phyloP scores from a whole-genome alignment of 2,329 filamentous ascomycete species.

The Aspergillus quadricinctus region DNA sequence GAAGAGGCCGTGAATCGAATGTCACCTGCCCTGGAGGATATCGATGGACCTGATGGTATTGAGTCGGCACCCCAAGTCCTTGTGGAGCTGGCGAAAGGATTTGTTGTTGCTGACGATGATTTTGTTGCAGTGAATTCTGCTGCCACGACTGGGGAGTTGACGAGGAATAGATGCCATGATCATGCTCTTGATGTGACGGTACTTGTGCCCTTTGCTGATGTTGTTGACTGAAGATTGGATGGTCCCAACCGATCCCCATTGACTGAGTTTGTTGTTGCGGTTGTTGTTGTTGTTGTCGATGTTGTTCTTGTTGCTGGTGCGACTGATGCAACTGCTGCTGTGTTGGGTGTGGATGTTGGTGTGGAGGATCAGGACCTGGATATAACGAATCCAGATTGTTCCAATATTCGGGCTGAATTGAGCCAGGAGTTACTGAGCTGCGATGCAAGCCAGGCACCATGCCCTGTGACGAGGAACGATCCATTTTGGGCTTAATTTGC shows the following conservation, averaged over 20 bases:
- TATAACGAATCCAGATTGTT: conserved; percentile 32
- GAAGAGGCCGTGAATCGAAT: conserved; percentile 26
- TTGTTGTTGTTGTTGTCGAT: conserved; percentile 17
- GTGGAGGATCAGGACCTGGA: conserved; percentile 19
- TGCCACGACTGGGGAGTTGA: conserved; percentile 31
- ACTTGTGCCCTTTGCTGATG: conserved; percentile 21
- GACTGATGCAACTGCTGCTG: conserved; percentile 24
- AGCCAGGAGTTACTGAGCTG: conserved; percentile 22
- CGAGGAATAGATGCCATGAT: conserved; percentile 29
- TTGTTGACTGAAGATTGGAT: conserved; percentile 31
- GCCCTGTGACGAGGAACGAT: conserved; percentile 29
- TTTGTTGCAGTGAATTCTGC: conserved; percentile 24
- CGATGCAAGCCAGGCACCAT: conserved; percentile 26
- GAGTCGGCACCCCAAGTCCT: conserved; percentile 22
- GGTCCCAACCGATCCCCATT: conserved; percentile 35
- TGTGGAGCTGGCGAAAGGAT: conserved; percentile 22
- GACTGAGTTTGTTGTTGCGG: conserved; percentile 21
- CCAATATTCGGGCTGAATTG: conserved; percentile 36
- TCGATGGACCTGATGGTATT: conserved; percentile 29
- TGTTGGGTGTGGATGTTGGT: conserved; percentile 21
- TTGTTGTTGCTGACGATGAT: not conserved
- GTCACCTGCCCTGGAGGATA: conserved; percentile 29
- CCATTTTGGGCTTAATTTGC: conserved; percentile 25
- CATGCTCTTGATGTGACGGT: conserved; percentile 21
- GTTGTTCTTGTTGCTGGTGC: conserved; percentile 18